phyloP scores from a whole-genome alignment of 1,284 basidiomycete species.

The Cryptococcus sp. region DNA sequence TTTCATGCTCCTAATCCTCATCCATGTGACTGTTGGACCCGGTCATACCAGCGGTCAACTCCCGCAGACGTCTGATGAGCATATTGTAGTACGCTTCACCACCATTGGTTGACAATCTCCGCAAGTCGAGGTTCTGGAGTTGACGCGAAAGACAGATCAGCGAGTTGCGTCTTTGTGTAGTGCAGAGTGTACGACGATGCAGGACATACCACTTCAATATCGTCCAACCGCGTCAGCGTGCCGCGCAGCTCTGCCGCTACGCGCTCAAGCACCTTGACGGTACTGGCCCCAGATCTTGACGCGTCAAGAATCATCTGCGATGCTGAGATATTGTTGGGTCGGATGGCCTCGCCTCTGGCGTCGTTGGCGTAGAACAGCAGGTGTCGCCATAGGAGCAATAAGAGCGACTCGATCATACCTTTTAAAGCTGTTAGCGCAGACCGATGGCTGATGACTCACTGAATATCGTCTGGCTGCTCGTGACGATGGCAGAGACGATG shows the following conservation, averaged over 20 bases:
- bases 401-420: constrained; percentile 79
- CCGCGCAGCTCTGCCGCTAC: constrained; percentile 44
- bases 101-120: constrained; percentile 17
- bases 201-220: constrained; percentile 48
- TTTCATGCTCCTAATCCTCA: neutral
- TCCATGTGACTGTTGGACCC: constrained; percentile 8
- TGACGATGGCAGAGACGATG: constrained; percentile 30
- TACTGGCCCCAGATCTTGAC: constrained; percentile 23
- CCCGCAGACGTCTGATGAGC: constrained; percentile 46
- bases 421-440: neutral
- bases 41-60: constrained; percentile 41
- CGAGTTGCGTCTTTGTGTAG: neutral
- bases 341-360: constrained; percentile 34
- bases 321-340: constrained; percentile 34
- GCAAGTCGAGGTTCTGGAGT: constrained; percentile 33
- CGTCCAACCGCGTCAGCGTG: constrained; percentile 47
- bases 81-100: constrained; percentile 46
- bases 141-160: neutral
- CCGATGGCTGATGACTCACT: constrained; percentile 21
- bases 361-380: constrained; percentile 60
- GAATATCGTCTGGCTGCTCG: constrained; percentile 22
- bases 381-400: constrained; percentile 80
- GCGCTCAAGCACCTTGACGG: constrained; percentile 37
- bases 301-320: constrained; percentile 24
- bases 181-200: neutral